Conservation (phyloP, 2,329 filamentous ascomycete species). For the Blumeria hordei region DNA sequence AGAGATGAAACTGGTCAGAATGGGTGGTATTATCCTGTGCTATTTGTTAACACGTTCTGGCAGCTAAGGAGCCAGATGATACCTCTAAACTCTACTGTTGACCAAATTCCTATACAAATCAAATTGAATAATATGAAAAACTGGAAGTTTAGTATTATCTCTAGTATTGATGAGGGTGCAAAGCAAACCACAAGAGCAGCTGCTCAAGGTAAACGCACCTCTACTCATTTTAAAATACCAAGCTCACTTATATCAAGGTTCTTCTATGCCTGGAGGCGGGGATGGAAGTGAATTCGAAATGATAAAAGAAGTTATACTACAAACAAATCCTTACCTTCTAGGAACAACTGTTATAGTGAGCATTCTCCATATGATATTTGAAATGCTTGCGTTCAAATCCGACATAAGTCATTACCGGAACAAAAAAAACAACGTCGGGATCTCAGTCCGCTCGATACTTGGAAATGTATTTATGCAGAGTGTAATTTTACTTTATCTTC, state of each 20-base stretch:
- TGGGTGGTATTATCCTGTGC: constrained; percentile 76
- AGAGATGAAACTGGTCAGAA: constrained; percentile 69
- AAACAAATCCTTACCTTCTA: constrained; percentile 82
- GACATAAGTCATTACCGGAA: constrained; percentile 97
- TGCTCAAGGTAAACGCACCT: constrained; percentile 34
- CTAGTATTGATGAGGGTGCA: constrained; percentile 66
- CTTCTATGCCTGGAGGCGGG: constrained; percentile 38
- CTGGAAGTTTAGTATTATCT: constrained; percentile 78
- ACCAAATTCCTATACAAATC: constrained; percentile 57
- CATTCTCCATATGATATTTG: constrained; percentile 80
- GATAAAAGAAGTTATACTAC: constrained; percentile 83
- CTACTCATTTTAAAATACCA: not conserved
- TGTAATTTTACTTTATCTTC: constrained; percentile 84
- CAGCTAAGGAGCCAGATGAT: constrained; percentile 82
- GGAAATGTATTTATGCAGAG: constrained; percentile 95
- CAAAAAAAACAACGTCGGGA: constrained; percentile 98
- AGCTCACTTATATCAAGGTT: constrained; percentile 7
- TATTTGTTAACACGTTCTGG: constrained; percentile 95
- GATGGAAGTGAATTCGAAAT: constrained; percentile 91
- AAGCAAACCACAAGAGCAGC: constrained; percentile 62
- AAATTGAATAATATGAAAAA: constrained; percentile 57
- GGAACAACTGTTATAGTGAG: constrained; percentile 64
- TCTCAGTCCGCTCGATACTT: constrained; percentile 84
- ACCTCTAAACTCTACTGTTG: constrained; percentile 72
- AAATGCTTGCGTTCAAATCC: constrained; percentile 88